Evolutionary conservation across 108 stramenopile genomes (phyloP).

Genomic region (Skeletonema marinoi): DNA sequence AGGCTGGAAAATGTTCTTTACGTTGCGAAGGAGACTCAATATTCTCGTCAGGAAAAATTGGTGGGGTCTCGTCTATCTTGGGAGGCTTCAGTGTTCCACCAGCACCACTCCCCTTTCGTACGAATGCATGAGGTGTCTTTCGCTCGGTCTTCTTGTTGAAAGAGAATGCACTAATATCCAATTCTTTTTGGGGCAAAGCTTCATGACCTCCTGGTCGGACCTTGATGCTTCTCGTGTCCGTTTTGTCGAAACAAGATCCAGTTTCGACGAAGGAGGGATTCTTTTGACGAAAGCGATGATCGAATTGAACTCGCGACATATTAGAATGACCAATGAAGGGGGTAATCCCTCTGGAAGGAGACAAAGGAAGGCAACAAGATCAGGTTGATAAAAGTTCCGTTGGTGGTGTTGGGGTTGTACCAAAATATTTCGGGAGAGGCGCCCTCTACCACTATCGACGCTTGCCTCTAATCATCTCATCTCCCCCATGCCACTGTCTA

Average conservation of each 20-base stretch:
- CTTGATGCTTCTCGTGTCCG: conserved; percentile 46
- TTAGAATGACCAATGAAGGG: too few species aligned
- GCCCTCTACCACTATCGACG: too few species aligned
- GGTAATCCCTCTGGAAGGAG: too few species aligned
- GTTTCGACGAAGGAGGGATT: conserved; percentile 47
- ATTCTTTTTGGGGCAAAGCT: conserved; percentile 52
- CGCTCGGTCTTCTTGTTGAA: conserved; percentile 54
- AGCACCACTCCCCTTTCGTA: conserved; percentile 63
- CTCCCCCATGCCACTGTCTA: too few species aligned
- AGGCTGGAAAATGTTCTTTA: conserved; percentile 65
- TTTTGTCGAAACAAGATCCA: conserved; percentile 61
- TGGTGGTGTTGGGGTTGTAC: too few species aligned
- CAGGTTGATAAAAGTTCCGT: too few species aligned
- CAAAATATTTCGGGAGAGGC: too few species aligned
- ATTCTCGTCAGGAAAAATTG: conserved; percentile 46
- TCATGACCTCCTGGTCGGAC: conserved; percentile 83
- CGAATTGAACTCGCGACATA: neutral
- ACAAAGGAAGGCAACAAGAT: too few species aligned
- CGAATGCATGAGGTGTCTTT: conserved; percentile 56
- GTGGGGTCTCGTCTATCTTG: conserved; percentile 31
- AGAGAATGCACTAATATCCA: conserved; percentile 76
- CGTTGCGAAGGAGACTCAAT: conserved; percentile 8
- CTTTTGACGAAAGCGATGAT: conserved; percentile 19
- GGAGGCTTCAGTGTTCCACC: conserved; percentile 62
- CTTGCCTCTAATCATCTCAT: too few species aligned